Conservation (phyloP, 2,329 filamentous ascomycete species). For the Colletotrichum lini region DNA sequence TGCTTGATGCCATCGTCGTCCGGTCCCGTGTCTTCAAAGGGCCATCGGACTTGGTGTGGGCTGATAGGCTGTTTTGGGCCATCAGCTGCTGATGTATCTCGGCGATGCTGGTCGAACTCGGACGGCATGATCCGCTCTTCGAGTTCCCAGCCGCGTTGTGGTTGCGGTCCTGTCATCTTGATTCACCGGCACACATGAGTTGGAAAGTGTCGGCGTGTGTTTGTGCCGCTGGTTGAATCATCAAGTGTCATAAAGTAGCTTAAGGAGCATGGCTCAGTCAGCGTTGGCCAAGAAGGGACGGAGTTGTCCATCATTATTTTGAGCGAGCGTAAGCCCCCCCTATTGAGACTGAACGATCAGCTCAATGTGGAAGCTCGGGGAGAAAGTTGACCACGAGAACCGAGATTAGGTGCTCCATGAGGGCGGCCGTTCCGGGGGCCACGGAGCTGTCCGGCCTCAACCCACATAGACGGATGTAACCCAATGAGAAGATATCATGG, state of each 20-base stretch:
- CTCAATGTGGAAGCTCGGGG: conserved; percentile 6
- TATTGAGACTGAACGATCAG: neutral
- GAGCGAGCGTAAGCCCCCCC: neutral
- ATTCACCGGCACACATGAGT: neutral
- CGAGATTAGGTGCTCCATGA: conserved; percentile 26
- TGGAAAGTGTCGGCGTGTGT: neutral
- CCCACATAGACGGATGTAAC: neutral
- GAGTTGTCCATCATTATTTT: neutral
- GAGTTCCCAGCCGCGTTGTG: conserved; percentile 28
- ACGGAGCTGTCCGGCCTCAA: conserved; percentile 14
- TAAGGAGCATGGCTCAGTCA: neutral
- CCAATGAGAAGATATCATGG: conserved; percentile 4
- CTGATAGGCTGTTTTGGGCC: neutral
- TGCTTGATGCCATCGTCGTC: conserved; percentile 3
- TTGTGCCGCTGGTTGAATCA: neutral
- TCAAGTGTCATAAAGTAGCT: neutral
- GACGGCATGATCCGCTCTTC: conserved; percentile 18
- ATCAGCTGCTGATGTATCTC: neutral
- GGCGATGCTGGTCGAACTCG: neutral
- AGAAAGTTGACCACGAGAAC: conserved; percentile 25
- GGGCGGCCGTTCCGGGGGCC: neutral
- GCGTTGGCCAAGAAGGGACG: conserved; percentile 3
- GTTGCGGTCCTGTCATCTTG: conserved; percentile 6
- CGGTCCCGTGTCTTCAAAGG: neutral
- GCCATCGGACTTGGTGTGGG: conserved; percentile 7